phyloP scores from a whole-genome alignment of 2,329 filamentous ascomycete genomes.

The Xylariaceae sp. region DNA sequence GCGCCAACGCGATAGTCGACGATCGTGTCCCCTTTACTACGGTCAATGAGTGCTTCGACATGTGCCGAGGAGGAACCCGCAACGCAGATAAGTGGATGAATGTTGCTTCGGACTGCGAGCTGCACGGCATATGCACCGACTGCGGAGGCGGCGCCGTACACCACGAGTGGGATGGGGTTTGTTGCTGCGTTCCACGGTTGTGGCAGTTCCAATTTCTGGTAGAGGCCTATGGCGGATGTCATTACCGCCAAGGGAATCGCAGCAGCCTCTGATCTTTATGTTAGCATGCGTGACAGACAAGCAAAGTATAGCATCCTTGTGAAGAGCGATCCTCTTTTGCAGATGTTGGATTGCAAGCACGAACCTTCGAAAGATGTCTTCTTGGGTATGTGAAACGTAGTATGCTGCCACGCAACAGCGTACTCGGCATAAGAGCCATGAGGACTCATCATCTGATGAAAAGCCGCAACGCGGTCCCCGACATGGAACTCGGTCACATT shows the following conservation, averaged over 20 bases:
- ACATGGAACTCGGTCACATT: conserved; percentile 55
- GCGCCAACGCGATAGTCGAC: conserved; percentile 61
- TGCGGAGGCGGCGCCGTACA: conserved; percentile 55
- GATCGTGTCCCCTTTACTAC: conserved; percentile 52
- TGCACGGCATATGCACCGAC: conserved; percentile 60
- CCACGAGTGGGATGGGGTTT: conserved; percentile 36
- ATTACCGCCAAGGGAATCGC: conserved; percentile 55
- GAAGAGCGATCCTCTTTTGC: neutral
- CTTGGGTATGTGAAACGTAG: conserved; percentile 54
- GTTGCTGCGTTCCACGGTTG: conserved; percentile 44
- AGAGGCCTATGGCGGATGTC: conserved; percentile 52
- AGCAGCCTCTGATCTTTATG: conserved; percentile 44
- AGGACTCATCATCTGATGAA: conserved; percentile 49
- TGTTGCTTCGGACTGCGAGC: conserved; percentile 51
- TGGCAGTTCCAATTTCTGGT: conserved; percentile 44
- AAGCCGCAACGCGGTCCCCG: conserved; percentile 48
- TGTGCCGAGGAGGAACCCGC: conserved; percentile 51
- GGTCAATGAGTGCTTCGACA: conserved; percentile 52
- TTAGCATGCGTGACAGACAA: neutral
- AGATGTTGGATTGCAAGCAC: neutral
- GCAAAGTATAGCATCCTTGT: neutral
- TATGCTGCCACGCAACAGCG: conserved; percentile 52
- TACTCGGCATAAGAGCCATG: conserved; percentile 61
- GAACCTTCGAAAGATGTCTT: conserved; percentile 49
- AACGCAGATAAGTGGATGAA: conserved; percentile 61